Percentiles rank a stretch among this genome's conserved stretches.
These are phyloP conservation scores for Xylaria bambusicola DNA, from an alignment of 495 filamentous ascomycete genomes.

Conservation along the genomic window DNA sequence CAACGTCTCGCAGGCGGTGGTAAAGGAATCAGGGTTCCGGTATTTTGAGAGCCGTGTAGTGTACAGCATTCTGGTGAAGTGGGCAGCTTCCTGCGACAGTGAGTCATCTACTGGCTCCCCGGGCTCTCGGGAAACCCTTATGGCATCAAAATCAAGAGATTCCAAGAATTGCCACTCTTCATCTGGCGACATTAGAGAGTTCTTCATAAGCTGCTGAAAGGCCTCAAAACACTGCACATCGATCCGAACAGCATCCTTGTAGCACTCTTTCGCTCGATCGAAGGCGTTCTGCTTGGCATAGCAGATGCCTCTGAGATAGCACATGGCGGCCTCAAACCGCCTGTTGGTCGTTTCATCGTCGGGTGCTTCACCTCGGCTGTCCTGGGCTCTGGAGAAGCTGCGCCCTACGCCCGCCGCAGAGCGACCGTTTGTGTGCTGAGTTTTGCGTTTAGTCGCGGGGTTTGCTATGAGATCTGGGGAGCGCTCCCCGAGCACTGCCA, in stretches of 20 bases:
- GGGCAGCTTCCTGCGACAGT: conserved; percentile 75
- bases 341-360: conserved; percentile 75
- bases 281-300: conserved; percentile 98
- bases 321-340: conserved; percentile 94
- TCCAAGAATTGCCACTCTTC: conserved; percentile 95
- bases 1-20: conserved; percentile 84
- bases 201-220: conserved; percentile 97
- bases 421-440: conserved; percentile 31
- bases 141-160: conserved; percentile 84
- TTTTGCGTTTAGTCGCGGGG: conserved; percentile 61
- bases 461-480: conserved; percentile 82
- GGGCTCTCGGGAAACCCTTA: conserved; percentile 61
- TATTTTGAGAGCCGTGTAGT: conserved; percentile 96
- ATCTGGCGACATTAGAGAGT: conserved; percentile 93
- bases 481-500: conserved; percentile 85
- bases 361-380: conserved; percentile 40
- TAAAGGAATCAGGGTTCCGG: conserved; percentile 79
- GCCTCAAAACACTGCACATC: conserved; percentile 99
- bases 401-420: conserved; percentile 26
- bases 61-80: conserved; percentile 96
- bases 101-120: too few relatives aligned
- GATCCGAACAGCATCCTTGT: conserved; percentile 94
- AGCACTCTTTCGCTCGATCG: conserved; percentile 95
- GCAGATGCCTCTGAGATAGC: conserved; percentile 89
- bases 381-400: conserved; percentile 51